phyloP scores from a whole-genome alignment of 306 rosid genomes.

The peach (Prunus persica) region DNA sequence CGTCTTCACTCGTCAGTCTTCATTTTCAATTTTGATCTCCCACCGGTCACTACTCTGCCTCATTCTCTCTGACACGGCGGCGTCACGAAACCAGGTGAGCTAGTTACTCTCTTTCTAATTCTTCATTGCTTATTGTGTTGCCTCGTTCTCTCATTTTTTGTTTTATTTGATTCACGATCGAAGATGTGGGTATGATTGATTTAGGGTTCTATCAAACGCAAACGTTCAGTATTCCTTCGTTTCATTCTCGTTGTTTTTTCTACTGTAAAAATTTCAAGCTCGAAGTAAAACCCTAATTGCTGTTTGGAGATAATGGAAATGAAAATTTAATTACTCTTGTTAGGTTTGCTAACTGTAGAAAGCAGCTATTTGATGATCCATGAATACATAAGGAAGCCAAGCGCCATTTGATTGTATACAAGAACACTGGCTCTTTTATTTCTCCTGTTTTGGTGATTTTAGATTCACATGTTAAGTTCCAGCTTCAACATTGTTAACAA shows the following conservation, averaged over 20 bases:
- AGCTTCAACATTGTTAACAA: background rate
- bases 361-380: background rate
- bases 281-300: background rate
- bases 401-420: background rate
- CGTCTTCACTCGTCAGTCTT: background rate
- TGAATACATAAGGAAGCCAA: too few species aligned
- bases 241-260: background rate
- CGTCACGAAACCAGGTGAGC: background rate
- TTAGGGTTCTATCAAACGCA: background rate
- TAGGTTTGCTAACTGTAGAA: background rate
- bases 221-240: background rate
- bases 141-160: background rate
- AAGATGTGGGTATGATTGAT: background rate
- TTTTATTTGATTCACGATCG: background rate
- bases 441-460: background rate
- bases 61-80: background rate
- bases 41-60: background rate
- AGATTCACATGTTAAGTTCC: background rate
- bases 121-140: background rate
- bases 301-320: background rate
- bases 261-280: background rate
- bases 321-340: background rate
- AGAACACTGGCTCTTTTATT: background rate
- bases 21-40: background rate
- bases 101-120: background rate